Conservation (phyloP, 2,329 filamentous ascomycete genomes). For the Talaromyces sp. region DNA sequence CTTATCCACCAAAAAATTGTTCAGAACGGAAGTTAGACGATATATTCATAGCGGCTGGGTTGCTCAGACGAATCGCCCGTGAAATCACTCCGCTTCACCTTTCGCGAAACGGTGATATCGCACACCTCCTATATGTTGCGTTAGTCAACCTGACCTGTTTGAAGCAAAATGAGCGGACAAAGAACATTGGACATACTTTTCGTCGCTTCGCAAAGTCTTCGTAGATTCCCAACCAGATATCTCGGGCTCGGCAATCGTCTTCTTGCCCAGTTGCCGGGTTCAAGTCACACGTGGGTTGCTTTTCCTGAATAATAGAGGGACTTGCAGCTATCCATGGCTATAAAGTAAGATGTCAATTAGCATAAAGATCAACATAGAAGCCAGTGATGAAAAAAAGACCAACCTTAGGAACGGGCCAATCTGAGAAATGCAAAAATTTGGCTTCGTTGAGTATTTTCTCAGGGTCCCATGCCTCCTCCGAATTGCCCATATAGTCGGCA, state of each 20-base stretch:
- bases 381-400: conserved; percentile 15
- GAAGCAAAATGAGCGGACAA: not conserved
- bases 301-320: not conserved
- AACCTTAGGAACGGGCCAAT: conserved; percentile 61
- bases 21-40: too few species aligned
- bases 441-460: conserved; percentile 48
- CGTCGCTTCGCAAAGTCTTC: not conserved
- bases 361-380: not conserved
- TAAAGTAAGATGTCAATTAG: not conserved
- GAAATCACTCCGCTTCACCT: too few species aligned
- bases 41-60: too few species aligned
- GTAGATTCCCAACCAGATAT: not conserved
- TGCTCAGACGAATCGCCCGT: too few species aligned
- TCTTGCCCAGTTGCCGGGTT: not conserved
- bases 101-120: not conserved
- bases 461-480: conserved; percentile 51
- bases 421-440: conserved; percentile 61
- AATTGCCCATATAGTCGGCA: conserved; percentile 44
- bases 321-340: not conserved
- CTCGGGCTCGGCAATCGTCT: not conserved
- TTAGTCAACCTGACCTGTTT: not conserved
- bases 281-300: not conserved
- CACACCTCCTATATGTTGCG: not conserved
- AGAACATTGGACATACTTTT: not conserved
- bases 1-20: too few species aligned